Evolutionary conservation across 805 yeast genomes (phyloP).

Genomic region (Torulaspora maleeae): DNA sequence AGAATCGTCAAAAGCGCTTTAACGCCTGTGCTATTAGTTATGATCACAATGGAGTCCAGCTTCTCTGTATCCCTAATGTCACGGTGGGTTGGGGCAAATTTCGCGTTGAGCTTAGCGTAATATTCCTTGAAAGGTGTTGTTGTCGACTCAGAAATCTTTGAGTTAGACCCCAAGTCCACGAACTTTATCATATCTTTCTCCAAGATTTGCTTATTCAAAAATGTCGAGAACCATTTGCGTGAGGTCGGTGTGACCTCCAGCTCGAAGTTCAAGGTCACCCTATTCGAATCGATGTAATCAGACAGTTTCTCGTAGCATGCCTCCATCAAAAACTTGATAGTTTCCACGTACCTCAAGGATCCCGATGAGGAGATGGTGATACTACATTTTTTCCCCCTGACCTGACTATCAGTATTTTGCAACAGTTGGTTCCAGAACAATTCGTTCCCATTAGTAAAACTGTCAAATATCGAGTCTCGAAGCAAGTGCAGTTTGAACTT

Average conservation of each 20-base stretch:
- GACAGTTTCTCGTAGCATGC: conserved; percentile 19
- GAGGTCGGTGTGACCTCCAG: conserved; percentile 30
- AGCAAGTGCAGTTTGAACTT: conserved; percentile 30
- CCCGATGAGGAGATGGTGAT: conserved; percentile 29
- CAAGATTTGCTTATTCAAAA: conserved; percentile 21
- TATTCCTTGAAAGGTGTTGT: conserved; percentile 35
- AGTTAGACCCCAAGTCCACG: conserved; percentile 16
- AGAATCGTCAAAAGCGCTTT: conserved; percentile 34
- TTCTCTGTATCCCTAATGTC: background rate
- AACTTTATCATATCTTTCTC: conserved; percentile 20
- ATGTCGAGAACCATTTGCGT: conserved; percentile 33
- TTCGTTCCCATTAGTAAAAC: conserved; percentile 26
- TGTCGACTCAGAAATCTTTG: conserved; percentile 9
- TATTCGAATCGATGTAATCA: conserved; percentile 4
- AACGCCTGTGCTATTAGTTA: conserved; percentile 35
- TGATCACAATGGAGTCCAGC: conserved; percentile 27
- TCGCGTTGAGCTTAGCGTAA: conserved; percentile 25
- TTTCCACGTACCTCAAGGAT: conserved; percentile 34
- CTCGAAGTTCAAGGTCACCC: conserved; percentile 19
- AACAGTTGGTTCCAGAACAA: conserved; percentile 22
- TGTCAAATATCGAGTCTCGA: conserved; percentile 24
- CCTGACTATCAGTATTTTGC: conserved; percentile 2
- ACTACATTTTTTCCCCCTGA: conserved; percentile 5
- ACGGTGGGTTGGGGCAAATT: conserved; percentile 16
- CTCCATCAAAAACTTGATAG: conserved; percentile 32